phyloP scores from a whole-genome alignment of 1,284 basidiomycete genomes.

The Ceratobasidium sp. region DNA sequence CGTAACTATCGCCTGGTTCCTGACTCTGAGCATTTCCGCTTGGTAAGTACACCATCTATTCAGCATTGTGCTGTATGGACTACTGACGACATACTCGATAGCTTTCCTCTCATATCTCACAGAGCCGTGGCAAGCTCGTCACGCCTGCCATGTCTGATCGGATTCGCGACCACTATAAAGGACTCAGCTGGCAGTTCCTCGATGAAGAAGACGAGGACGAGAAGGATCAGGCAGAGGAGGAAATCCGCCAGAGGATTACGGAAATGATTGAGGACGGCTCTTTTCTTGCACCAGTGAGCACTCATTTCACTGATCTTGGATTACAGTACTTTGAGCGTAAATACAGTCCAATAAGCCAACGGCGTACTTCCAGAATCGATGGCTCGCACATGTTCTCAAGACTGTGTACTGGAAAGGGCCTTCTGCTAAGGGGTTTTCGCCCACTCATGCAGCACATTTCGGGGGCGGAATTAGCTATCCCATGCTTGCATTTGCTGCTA shows the following conservation, averaged over 20 bases:
- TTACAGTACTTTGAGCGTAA: background rate
- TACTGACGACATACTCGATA: background rate
- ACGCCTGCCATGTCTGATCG: too few relatives aligned
- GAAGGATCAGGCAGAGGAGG: background rate
- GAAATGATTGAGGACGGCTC: background rate
- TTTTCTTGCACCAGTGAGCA: background rate
- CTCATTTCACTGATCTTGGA: background rate
- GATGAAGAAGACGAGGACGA: too few relatives aligned
- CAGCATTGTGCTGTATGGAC: background rate
- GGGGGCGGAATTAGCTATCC: background rate
- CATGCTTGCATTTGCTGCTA: background rate
- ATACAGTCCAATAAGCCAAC: background rate
- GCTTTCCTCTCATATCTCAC: slow-evolving; percentile 7
- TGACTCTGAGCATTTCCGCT: background rate
- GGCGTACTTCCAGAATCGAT: background rate
- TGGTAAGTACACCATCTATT: background rate
- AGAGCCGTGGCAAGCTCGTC: background rate
- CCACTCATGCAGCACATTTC: background rate
- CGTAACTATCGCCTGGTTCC: background rate
- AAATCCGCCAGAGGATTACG: background rate
- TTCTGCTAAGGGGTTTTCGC: background rate
- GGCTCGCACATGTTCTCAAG: background rate
- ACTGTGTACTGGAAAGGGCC: background rate
- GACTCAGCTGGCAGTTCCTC: background rate
- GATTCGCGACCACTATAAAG: background rate